Conservation (phyloP, 2,329 filamentous ascomycete species). For the Daldinia sp. region DNA sequence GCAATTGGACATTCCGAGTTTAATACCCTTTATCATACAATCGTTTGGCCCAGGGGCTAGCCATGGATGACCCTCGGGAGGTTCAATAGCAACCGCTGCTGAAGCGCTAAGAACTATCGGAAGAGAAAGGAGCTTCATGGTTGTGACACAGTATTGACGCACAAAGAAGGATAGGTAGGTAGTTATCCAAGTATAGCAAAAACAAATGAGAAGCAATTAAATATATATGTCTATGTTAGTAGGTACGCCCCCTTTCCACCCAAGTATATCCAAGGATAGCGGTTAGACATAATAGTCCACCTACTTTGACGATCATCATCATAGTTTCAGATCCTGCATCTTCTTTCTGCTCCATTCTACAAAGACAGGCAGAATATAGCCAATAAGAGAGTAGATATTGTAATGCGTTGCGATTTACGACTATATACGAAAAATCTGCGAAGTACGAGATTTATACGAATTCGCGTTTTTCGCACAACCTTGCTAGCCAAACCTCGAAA, state of each 20-base stretch:
- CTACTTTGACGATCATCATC: neutral
- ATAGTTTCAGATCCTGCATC: neutral
- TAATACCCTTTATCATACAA: slow-evolving; percentile 17
- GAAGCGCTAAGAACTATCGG: neutral
- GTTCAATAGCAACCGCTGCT: neutral
- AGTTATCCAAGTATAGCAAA: neutral
- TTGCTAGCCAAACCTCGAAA: neutral
- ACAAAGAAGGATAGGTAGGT: no score
- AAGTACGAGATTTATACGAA: slow-evolving; percentile 4
- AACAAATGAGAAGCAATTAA: neutral
- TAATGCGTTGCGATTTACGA: slow-evolving; percentile 1
- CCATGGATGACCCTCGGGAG: neutral
- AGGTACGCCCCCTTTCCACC: neutral
- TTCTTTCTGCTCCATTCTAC: neutral
- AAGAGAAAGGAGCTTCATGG: neutral
- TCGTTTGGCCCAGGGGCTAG: slow-evolving; percentile 19
- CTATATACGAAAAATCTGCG: neutral
- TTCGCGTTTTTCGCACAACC: neutral
- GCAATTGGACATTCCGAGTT: neutral
- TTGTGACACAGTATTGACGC: neutral
- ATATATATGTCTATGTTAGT: neutral
- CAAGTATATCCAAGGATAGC: neutral
- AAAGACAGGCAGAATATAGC: neutral
- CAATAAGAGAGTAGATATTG: neutral
- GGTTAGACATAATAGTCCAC: neutral